Conservation (phyloP, 257 asterid genomes). For the Ajuga chamaepitys region DNA sequence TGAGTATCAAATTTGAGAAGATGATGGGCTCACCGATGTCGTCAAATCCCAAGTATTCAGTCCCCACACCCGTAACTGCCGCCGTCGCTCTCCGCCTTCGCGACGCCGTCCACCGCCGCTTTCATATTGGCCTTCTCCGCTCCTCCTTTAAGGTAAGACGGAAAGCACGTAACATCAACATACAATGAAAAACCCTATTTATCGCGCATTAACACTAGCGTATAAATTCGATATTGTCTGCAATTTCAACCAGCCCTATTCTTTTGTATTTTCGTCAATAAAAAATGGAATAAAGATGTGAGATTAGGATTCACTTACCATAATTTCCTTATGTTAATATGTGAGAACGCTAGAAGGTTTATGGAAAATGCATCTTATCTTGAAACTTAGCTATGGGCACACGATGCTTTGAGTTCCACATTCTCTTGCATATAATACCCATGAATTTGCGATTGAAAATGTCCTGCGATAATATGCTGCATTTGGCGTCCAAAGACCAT, state of each 20-base stretch:
- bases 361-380: neutral
- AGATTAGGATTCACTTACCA: neutral
- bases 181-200: neutral
- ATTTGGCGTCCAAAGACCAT: neutral
- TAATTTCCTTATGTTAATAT: neutral
- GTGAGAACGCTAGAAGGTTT: neutral
- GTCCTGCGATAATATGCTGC: neutral
- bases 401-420: neutral
- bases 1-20: slow-evolving; percentile 2
- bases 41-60: slow-evolving; percentile 32
- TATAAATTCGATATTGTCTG: neutral
- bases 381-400: neutral
- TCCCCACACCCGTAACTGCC: slow-evolving; percentile 41
- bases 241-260: neutral
- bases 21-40: slow-evolving; percentile 48
- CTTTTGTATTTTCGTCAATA: neutral
- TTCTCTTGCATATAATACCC: neutral
- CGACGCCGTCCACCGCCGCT: slow-evolving; percentile 48
- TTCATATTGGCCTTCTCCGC: slow-evolving; percentile 32
- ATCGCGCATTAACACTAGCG: neutral
- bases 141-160: slow-evolving; percentile 51
- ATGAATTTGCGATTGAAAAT: neutral
- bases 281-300: neutral
- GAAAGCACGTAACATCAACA: neutral
- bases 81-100: slow-evolving; percentile 63